Conservation (phyloP, 495 filamentous ascomycete genomes). For the Aspergillus bertholletiae region DNA sequence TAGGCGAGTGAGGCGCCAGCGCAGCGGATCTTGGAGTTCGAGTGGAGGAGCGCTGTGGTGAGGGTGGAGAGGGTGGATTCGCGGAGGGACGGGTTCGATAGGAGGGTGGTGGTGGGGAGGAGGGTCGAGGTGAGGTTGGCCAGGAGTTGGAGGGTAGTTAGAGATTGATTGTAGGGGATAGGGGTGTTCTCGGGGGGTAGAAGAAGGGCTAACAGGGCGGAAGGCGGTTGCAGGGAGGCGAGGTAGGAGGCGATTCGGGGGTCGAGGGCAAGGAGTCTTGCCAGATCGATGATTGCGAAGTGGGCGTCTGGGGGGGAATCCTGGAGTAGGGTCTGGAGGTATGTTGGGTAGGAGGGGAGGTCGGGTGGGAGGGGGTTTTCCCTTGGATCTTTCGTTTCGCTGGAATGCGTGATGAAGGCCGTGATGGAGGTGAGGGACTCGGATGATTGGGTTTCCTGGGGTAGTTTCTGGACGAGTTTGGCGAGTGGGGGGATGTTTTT, state of each 20-base stretch:
- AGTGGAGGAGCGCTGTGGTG: slow-evolving; percentile 53
- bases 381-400: slow-evolving; percentile 23
- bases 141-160: slow-evolving; percentile 67
- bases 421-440: slow-evolving; percentile 54
- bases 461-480: slow-evolving; percentile 78
- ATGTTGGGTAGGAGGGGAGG: slow-evolving; percentile 42
- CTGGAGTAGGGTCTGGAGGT: slow-evolving; percentile 25
- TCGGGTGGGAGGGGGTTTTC: slow-evolving; percentile 45
- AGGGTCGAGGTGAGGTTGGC: slow-evolving; percentile 58
- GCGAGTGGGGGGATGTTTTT: slow-evolving; percentile 77
- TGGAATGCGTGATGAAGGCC: slow-evolving; percentile 55
- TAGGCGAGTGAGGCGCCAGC: slow-evolving; percentile 80
- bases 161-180: slow-evolving; percentile 74
- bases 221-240: slow-evolving; percentile 65
- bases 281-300: slow-evolving; percentile 81
- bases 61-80: slow-evolving; percentile 40
- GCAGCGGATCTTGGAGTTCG: slow-evolving; percentile 56
- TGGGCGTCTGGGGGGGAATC: slow-evolving; percentile 39
- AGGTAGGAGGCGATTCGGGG: slow-evolving; percentile 82
- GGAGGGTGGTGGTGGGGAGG: slow-evolving; percentile 1
- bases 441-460: slow-evolving; percentile 45
- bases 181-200: slow-evolving; percentile 48
- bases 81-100: slow-evolving; percentile 19
- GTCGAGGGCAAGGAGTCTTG: slow-evolving; percentile 74
- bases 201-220: slow-evolving; percentile 63